Evolutionary conservation across 164 flowering plant genomes (phyloP).

Genomic region (Buxus sempervirens): DNA sequence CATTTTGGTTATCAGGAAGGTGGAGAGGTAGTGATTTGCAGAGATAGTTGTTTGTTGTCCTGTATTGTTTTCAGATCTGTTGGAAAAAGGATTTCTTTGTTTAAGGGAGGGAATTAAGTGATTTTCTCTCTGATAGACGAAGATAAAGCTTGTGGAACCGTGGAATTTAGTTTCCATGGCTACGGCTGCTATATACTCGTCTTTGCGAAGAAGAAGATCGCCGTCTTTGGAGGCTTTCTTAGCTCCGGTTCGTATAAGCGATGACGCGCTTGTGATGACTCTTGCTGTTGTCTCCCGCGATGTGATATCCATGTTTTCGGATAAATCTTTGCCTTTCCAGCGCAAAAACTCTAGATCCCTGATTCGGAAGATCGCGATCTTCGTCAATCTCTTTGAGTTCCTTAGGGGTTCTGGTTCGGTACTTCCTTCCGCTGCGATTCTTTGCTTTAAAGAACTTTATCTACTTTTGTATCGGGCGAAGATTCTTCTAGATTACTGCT

Average conservation of each 20-base stretch:
- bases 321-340: slow-evolving; percentile 45
- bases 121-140: background rate
- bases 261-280: slow-evolving; percentile 50
- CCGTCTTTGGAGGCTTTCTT: slow-evolving; percentile 76
- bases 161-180: slow-evolving; percentile 40
- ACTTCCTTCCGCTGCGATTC: slow-evolving; percentile 38
- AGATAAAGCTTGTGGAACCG: slow-evolving; percentile 1
- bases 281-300: slow-evolving; percentile 44
- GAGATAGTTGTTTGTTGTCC: no score
- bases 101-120: no score
- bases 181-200: slow-evolving; percentile 68
- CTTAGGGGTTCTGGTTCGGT: slow-evolving; percentile 14
- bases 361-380: slow-evolving; percentile 56
- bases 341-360: slow-evolving; percentile 54
- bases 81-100: no score
- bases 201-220: slow-evolving; percentile 63
- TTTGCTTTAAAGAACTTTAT: slow-evolving; percentile 84
- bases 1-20: no score
- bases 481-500: slow-evolving; percentile 67
- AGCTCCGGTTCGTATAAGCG: slow-evolving; percentile 71
- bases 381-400: slow-evolving; percentile 49
- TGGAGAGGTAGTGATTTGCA: no score
- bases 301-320: slow-evolving; percentile 40
- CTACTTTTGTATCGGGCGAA: slow-evolving; percentile 59
- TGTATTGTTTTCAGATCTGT: no score